phyloP scores from a whole-genome alignment of 495 filamentous ascomycete species.

The Penicillium riverlandense region DNA sequence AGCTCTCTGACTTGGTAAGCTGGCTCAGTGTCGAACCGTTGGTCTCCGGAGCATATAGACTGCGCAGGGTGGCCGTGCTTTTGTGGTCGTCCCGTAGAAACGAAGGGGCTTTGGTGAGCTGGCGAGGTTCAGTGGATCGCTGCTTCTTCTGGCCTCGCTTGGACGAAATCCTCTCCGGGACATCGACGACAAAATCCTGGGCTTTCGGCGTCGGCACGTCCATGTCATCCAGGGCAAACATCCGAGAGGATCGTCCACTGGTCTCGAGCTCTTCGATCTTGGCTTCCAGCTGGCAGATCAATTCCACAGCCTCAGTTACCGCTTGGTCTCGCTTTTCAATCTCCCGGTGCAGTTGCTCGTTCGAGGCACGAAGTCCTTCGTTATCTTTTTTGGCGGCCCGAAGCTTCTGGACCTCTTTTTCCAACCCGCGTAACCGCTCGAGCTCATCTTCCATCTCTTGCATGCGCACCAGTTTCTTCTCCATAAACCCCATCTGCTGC shows the following conservation, averaged over 20 bases:
- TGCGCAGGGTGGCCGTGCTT: slow-evolving; percentile 58
- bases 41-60: slow-evolving; percentile 48
- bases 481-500: slow-evolving; percentile 56
- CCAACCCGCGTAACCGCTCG: slow-evolving; percentile 56
- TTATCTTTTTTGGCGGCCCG: slow-evolving; percentile 47
- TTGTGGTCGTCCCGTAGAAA: slow-evolving; percentile 57
- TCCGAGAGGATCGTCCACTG: slow-evolving; percentile 12
- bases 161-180: slow-evolving; percentile 35
- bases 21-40: slow-evolving; percentile 24
- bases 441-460: slow-evolving; percentile 61
- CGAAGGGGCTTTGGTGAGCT: slow-evolving; percentile 50
- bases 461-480: slow-evolving; percentile 62
- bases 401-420: slow-evolving; percentile 55
- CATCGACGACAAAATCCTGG: slow-evolving; percentile 19
- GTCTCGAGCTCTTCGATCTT: slow-evolving; percentile 50
- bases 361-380: slow-evolving; percentile 41
- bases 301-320: slow-evolving; percentile 70
- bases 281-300: slow-evolving; percentile 71
- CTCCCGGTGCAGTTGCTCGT: slow-evolving; percentile 61
- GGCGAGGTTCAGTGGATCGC: slow-evolving; percentile 19
- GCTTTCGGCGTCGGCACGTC: slow-evolving; percentile 21
- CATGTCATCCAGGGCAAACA: slow-evolving; percentile 19
- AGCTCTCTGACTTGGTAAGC: slow-evolving; percentile 32
- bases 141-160: slow-evolving; percentile 14
- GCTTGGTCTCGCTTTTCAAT: slow-evolving; percentile 72